Evolutionary conservation across 805 yeast species (phyloP), one percentile per base, ranked within the genome.

Genomic region (Yamadazyma paraphyllophila): DNA sequence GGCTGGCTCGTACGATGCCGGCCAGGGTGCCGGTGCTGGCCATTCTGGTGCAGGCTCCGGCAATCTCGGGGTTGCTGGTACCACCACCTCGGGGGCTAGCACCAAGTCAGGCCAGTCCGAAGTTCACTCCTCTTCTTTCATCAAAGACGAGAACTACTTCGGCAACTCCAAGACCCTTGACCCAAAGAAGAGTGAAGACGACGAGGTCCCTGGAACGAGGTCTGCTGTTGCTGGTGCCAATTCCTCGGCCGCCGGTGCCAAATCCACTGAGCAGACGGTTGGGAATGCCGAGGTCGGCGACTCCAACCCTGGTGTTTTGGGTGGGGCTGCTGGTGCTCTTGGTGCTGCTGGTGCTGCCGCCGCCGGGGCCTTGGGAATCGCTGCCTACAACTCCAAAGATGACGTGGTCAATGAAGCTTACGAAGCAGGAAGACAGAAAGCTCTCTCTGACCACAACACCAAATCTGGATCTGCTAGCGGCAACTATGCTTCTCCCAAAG

Each of bases 241-340:
- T 26, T 26, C 29, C 29, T 8, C 7, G 29, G 7, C 29, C 10
- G 31, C 3, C 31, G 13, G 4, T n/a, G 11, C 31, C 13, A 29
- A 29, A 9, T 7, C 31, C 7, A 17, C 16, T 20, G 17, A 15
- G 2, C 39, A 15, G 12, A 12, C 26, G 11, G 32, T 25, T 14
- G 32, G 32, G 7, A 40, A 36, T 16, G 36, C 40, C n/a, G 34
- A 15, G 5, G 37, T 32, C 7, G 41, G 41, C 10, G 46, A 43
- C 14, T 3, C 46, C 33, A 40, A 32, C 10, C 36, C 56, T 12
- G 55, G 59, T 5, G 11, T 52, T 7, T 36, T 54, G 15, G 55
- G 54, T 13, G 51, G 54, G 27, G 64, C 63, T 17, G 58, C 60
- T 13, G 62, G 62, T 16, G 64, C 61, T 13, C 13, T 59, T 16